Evolutionary conservation across 2,329 filamentous ascomycete species (phyloP).

Genomic region (Leptographium radiaticola): DNA sequence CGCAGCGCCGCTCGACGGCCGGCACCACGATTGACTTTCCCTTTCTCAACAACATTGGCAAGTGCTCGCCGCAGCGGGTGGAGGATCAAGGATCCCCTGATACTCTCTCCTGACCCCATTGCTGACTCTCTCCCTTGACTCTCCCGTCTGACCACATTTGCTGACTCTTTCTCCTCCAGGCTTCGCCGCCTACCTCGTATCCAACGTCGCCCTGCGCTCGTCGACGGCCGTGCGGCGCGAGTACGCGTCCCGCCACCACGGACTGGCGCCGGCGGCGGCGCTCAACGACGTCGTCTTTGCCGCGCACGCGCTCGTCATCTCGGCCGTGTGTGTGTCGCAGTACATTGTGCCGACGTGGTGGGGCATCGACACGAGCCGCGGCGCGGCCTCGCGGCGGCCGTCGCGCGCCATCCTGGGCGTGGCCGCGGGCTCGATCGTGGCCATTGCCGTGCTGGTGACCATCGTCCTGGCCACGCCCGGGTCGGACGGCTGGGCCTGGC

Average conservation of each 20-base stretch:
- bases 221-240: conserved; percentile 65
- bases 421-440: conserved; percentile 52
- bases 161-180: conserved; percentile 26
- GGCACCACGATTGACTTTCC: conserved; percentile 86
- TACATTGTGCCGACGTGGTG: conserved; percentile 59
- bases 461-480: conserved; percentile 20
- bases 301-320: conserved; percentile 63
- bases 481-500: conserved; percentile 40
- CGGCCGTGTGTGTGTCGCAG: conserved; percentile 62
- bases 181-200: conserved; percentile 64
- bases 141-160: background rate
- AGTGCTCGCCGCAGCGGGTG: conserved; percentile 7
- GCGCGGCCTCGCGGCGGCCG: conserved; percentile 25
- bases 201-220: conserved; percentile 63
- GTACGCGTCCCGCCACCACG: conserved; percentile 68
- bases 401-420: conserved; percentile 54
- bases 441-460: conserved; percentile 37
- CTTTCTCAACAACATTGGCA: conserved; percentile 53
- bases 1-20: conserved; percentile 58
- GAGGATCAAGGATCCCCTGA: too few species aligned
- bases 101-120: background rate
- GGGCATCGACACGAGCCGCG: conserved; percentile 47
- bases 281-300: conserved; percentile 89
- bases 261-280: conserved; percentile 69
- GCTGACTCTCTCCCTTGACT: background rate